Conservation (phyloP, 2,329 filamentous ascomycete genomes). For the Lecanicillium sp. region DNA sequence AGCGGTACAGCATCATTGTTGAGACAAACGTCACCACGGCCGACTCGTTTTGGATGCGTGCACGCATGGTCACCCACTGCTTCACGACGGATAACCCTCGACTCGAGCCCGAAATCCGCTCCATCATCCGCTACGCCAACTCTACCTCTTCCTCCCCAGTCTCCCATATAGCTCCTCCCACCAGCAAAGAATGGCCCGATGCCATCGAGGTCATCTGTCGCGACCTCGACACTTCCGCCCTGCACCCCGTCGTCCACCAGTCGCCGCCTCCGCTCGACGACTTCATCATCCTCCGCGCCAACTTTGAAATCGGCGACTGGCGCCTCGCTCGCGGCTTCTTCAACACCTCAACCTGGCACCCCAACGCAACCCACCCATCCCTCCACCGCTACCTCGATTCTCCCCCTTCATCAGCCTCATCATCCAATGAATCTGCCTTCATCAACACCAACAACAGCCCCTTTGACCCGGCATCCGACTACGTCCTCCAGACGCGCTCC, state of each 20-base stretch:
- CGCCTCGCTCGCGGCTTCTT: conserved; percentile 46
- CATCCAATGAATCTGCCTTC: not conserved
- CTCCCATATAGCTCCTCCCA: conserved; percentile 13
- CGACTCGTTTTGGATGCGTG: conserved; percentile 56
- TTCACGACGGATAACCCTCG: conserved; percentile 24
- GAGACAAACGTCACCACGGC: conserved; percentile 47
- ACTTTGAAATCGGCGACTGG: conserved; percentile 49
- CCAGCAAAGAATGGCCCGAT: conserved; percentile 42
- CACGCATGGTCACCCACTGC: conserved; percentile 35
- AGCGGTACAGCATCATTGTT: conserved; percentile 62
- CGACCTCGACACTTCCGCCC: conserved; percentile 42
- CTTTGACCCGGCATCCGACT: conserved; percentile 23
- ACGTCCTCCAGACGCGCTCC: conserved; percentile 42
- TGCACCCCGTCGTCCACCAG: conserved; percentile 29
- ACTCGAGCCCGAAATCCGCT: conserved; percentile 22
- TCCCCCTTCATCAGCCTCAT: conserved; percentile 10
- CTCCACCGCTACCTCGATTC: conserved; percentile 26
- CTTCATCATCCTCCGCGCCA: conserved; percentile 39
- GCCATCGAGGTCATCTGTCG: conserved; percentile 39
- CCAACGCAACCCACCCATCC: conserved; percentile 26
- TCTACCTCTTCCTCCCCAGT: not conserved
- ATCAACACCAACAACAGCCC: conserved; percentile 21
- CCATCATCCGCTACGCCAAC: conserved; percentile 21
- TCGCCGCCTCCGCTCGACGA: conserved; percentile 29
- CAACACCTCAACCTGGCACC: conserved; percentile 42